These are phyloP conservation scores for Persicaria maculosa DNA, from an alignment of 148 eudicot genomes.

Conservation along the genomic window DNA sequence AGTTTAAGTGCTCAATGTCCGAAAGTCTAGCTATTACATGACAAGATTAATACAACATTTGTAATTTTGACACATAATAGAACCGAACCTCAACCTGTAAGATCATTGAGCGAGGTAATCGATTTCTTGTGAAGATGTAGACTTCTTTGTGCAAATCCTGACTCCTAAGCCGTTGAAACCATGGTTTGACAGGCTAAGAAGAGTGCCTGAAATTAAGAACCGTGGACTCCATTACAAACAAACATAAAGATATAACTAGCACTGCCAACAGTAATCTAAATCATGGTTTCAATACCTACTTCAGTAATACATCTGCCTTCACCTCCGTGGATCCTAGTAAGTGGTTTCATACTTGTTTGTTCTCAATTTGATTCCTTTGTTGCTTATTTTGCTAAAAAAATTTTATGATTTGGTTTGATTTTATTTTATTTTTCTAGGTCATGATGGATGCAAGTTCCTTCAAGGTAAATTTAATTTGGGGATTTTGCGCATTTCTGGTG, in stretches of 20 bases:
- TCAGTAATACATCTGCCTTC: constrained; percentile 59
- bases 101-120: constrained; percentile 45
- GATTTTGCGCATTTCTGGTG: too few species aligned
- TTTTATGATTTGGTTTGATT: neutral
- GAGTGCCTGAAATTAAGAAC: constrained; percentile 45
- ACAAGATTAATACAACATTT: too few species aligned
- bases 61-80: neutral
- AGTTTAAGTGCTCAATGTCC: too few species aligned
- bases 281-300: constrained; percentile 75
- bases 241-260: neutral
- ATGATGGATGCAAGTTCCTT: neutral
- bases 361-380: neutral
- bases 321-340: constrained; percentile 76
- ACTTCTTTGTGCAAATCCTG: constrained; percentile 29
- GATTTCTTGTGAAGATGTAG: constrained; percentile 42
- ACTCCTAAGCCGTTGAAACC: constrained; percentile 27
- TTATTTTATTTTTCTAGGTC: neutral
- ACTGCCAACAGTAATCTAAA: neutral
- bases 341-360: neutral
- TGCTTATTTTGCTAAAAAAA: constrained; percentile 1
- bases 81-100: constrained; percentile 39
- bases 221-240: neutral
- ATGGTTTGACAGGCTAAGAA: constrained; percentile 61
- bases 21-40: too few species aligned
- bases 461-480: neutral